phyloP scores from a whole-genome alignment of 805 yeast species.

The Candida parachauliodes region DNA sequence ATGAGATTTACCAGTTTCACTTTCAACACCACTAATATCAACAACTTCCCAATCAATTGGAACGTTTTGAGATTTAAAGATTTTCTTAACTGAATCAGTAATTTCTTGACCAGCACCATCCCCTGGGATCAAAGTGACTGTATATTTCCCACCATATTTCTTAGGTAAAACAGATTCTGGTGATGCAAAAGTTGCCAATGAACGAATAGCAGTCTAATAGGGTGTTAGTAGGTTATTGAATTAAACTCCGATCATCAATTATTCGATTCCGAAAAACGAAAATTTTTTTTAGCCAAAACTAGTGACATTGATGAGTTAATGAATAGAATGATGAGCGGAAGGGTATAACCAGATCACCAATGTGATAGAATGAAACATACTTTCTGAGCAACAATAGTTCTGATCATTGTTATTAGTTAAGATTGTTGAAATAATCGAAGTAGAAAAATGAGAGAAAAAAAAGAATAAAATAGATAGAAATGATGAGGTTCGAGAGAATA shows the following conservation, averaged over 20 bases:
- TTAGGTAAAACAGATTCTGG: conserved; percentile 72
- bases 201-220: conserved; percentile 33
- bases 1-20: conserved; percentile 47
- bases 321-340: no score
- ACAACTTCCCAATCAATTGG: conserved; percentile 89
- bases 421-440: not conserved
- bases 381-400: conserved; percentile 13
- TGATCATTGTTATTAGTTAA: conserved; percentile 9
- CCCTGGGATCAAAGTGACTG: conserved; percentile 94
- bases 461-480: not conserved
- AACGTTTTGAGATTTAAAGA: conserved; percentile 80
- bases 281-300: no score
- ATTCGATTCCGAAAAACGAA: conserved; percentile 4
- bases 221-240: not conserved
- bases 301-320: no score
- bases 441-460: not conserved
- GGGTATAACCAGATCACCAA: no score
- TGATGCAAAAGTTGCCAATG: conserved; percentile 55
- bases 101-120: conserved; percentile 98
- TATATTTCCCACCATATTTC: conserved; percentile 91
- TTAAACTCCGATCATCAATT: no score
- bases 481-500: not conserved
- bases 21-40: conserved; percentile 43
- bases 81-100: conserved; percentile 87
- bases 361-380: no score